Conservation (phyloP, 1,139 yeast genomes). For the Geotrichum aggregatum region DNA sequence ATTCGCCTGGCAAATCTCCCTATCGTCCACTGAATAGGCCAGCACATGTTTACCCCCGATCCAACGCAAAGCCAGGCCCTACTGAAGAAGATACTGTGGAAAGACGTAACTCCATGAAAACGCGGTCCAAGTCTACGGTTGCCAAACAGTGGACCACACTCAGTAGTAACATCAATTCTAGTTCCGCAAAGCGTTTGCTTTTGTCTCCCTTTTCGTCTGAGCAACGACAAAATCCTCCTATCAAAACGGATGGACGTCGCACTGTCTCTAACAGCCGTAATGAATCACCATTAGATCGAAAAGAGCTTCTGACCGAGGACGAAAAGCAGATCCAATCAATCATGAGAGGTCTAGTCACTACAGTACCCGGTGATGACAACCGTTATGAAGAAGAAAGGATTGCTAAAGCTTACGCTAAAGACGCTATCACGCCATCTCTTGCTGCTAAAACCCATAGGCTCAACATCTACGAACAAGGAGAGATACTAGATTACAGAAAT, state of each 20-base stretch:
- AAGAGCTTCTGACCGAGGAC: slow-evolving; percentile 7
- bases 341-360: slow-evolving; percentile 25
- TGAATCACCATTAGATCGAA: background rate
- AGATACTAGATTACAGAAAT: slow-evolving; percentile 43
- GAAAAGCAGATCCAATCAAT: slow-evolving; percentile 24
- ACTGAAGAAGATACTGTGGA: background rate
- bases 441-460: slow-evolving; percentile 31
- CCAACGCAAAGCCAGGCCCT: slow-evolving; percentile 6
- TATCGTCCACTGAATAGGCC: slow-evolving; percentile 17
- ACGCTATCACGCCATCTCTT: slow-evolving; percentile 31
- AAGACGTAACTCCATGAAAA: background rate
- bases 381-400: slow-evolving; percentile 18
- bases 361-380: slow-evolving; percentile 24
- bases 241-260: background rate
- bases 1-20: slow-evolving; percentile 10
- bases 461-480: slow-evolving; percentile 53
- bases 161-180: slow-evolving; percentile 9
- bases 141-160: slow-evolving; percentile 19
- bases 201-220: slow-evolving; percentile 19
- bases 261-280: background rate
- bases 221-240: background rate
- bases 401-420: slow-evolving; percentile 12
- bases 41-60: slow-evolving; percentile 16
- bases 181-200: slow-evolving; percentile 14
- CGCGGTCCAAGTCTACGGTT: slow-evolving; percentile 18